These are phyloP conservation scores for Akanthomyces muscarius DNA, from an alignment of 2,329 filamentous ascomycete genomes.

Conservation along the genomic window DNA sequence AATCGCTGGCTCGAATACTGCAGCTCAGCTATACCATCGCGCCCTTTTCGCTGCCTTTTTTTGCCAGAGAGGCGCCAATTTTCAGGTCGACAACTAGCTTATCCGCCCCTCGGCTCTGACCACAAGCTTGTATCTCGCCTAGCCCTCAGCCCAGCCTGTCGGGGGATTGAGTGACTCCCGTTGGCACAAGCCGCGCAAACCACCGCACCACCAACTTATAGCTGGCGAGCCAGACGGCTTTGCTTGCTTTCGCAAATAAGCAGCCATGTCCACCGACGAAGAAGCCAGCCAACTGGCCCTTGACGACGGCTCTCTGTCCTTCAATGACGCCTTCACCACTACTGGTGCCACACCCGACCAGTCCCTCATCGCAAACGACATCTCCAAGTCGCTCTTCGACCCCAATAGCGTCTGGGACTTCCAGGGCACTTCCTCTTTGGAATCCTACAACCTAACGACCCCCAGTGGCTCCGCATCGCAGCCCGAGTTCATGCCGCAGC, in stretches of 20 bases:
- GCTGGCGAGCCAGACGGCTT: background rate
- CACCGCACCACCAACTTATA: background rate
- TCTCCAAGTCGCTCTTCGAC: conserved; percentile 34
- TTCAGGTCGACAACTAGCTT: background rate
- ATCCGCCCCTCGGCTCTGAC: background rate
- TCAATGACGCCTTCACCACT: conserved; percentile 31
- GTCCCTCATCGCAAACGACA: conserved; percentile 28
- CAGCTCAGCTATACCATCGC: background rate
- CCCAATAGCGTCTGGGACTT: conserved; percentile 41
- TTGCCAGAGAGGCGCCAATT: background rate
- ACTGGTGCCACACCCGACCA: conserved; percentile 31
- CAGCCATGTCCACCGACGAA: conserved; percentile 39
- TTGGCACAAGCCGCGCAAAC: background rate
- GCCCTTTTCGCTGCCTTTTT: background rate
- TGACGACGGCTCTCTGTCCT: conserved; percentile 39
- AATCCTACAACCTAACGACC: conserved; percentile 38
- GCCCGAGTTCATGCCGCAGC: conserved; percentile 30
- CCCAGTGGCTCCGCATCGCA: conserved; percentile 33
- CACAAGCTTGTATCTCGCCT: conserved; percentile 1
- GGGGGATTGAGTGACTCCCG: background rate
- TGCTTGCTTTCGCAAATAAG: background rate
- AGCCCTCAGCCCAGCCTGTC: background rate
- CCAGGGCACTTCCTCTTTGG: conserved; percentile 45
- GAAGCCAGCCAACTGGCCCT: conserved; percentile 42
- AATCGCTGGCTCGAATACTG: background rate